phyloP scores from a whole-genome alignment of 768 basidiomycete genomes.

The Suillus clintonianus region DNA sequence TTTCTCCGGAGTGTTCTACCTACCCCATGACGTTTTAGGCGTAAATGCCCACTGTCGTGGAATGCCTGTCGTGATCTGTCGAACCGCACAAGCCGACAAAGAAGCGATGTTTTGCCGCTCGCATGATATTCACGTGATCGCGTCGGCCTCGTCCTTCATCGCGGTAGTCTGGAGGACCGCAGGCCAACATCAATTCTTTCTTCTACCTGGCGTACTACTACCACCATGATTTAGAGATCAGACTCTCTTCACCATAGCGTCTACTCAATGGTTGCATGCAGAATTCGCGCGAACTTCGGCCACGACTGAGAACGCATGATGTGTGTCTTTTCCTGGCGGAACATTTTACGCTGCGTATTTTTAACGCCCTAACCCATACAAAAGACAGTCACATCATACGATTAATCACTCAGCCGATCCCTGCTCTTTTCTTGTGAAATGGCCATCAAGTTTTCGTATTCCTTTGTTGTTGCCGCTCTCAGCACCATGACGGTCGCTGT shows the following conservation, averaged over 20 bases:
- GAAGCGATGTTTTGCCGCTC: background rate
- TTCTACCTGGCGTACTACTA: background rate
- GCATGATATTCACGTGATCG: conserved; percentile 1
- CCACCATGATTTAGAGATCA: background rate
- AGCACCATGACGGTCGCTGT: conserved; percentile 12
- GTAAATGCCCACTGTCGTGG: background rate
- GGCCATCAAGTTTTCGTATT: conserved; percentile 17
- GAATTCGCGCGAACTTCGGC: background rate
- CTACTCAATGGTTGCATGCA: background rate
- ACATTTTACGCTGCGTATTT: conserved; percentile 12
- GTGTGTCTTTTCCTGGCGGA: background rate
- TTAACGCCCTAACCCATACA: conserved; percentile 10
- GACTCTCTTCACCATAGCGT: background rate
- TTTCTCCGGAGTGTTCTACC: background rate
- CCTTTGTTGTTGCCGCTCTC: conserved; percentile 10
- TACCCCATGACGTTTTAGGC: background rate
- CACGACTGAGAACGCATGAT: background rate
- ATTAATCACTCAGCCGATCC: background rate
- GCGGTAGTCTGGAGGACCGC: background rate
- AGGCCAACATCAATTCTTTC: background rate
- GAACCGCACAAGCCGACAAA: background rate
- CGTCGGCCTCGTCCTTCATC: background rate
- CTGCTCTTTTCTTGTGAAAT: conserved; percentile 10
- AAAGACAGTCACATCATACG: conserved; percentile 6
- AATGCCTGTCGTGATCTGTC: background rate